Evolutionary conservation across 805 yeast species (phyloP), one percentile per base, ranked within the genome.

Genomic region (Saturnispora halmiae): DNA sequence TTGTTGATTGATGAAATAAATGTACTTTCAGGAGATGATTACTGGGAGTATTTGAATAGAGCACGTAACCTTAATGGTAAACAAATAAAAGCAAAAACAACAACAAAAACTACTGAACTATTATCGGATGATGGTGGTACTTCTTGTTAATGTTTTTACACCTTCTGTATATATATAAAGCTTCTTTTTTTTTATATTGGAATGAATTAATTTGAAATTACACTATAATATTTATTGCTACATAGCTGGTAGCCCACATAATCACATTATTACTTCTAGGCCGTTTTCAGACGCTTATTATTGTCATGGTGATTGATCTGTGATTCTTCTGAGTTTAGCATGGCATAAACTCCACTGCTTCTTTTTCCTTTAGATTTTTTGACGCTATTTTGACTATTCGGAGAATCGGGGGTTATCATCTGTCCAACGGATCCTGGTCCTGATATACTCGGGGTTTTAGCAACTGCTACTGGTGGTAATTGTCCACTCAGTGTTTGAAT

Each of bases 1-100:
- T 65, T 84, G 45, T 72, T 80, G 45, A 61, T 84, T 31, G 92
- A 82, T 50, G 78, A 81, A 72, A 69, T 84, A 43, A 82, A 79
- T 55, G 86, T 75, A 22, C 69, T 77, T 63, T 70, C 75, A 7
- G 82, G 80, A 13, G 66, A 64, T 1, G 75, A 70, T 42, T 70
- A 72, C 26, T 63, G 61, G 32, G 59, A 65, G 38, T 67, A 60
- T 38, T 52, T 73, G 42, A 39, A 39, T 34, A 39, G 42, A 39
- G 42, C 42, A 39, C 42, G 31, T 22, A 25, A 39, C n/a, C 15
- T 34, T 15, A 13, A 27, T 11, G 13, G n/a, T 7, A 13, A 13
- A 27, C 9, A 6, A 4, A 7, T 27, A 9, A 13, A 27, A 13
- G n/a, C 13, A 10, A 11, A 27, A 27, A 9, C 14, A 27, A 27